phyloP scores from a whole-genome alignment of 1,139 yeast genomes.

The Suhomyces panamericanus region DNA sequence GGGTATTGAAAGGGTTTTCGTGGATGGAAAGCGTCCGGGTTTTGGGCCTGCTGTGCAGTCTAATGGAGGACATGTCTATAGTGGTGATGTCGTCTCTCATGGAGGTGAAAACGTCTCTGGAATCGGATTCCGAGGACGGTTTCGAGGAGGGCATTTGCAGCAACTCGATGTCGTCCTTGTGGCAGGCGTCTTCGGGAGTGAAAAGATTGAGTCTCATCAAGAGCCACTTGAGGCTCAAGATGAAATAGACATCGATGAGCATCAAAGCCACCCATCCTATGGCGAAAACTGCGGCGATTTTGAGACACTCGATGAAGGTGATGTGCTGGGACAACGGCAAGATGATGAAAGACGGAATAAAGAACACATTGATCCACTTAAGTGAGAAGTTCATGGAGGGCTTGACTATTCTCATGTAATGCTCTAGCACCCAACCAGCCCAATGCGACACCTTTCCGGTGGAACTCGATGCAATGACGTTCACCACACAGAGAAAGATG shows the following conservation, averaged over 20 bases:
- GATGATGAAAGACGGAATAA: constrained; percentile 74
- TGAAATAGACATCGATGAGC: constrained; percentile 45
- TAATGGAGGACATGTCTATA: constrained; percentile 23
- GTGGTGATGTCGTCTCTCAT: constrained; percentile 42
- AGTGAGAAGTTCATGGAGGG: constrained; percentile 70
- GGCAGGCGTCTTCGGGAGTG: constrained; percentile 13
- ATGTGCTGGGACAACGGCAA: constrained; percentile 67
- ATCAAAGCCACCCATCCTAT: constrained; percentile 60
- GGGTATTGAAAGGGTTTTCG: constrained; percentile 8
- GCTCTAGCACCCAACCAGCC: constrained; percentile 35
- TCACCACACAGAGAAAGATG: constrained; percentile 43
- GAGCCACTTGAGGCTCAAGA: constrained; percentile 27
- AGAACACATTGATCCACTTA: constrained; percentile 76
- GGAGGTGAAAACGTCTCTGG: constrained; percentile 22
- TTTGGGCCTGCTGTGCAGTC: constrained; percentile 20
- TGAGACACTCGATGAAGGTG: constrained; percentile 65
- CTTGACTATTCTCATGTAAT: constrained; percentile 49
- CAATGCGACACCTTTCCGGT: constrained; percentile 27
- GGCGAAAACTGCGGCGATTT: constrained; percentile 72
- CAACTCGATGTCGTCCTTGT: constrained; percentile 22
- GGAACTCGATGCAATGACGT: constrained; percentile 17
- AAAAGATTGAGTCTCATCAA: constrained; percentile 22
- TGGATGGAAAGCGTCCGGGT: constrained; percentile 7
- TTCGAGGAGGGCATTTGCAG: constrained; percentile 1
- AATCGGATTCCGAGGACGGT: not conserved